Percentiles rank a stretch among this genome's conserved stretches.
These are phyloP conservation scores for Stropharia rugosoannulata DNA, from an alignment of 768 basidiomycete genomes.

Conservation along the genomic window DNA sequence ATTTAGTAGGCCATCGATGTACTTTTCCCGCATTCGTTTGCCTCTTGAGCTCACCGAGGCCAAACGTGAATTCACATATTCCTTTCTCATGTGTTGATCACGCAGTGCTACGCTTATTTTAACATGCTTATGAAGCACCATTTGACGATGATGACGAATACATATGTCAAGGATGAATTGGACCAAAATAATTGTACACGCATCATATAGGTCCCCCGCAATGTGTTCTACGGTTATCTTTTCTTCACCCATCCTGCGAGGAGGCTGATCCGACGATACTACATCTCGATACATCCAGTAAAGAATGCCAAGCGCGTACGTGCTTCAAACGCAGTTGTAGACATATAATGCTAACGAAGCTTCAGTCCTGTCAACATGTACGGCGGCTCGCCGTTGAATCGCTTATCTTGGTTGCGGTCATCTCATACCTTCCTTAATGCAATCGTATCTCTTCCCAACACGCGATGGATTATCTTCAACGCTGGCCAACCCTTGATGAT, in stretches of 20 bases:
- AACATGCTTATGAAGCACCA: background rate
- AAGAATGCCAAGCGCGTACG: conserved; percentile 22
- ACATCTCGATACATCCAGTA: background rate
- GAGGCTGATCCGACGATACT: background rate
- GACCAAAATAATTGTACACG: background rate
- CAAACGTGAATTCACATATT: too few relatives aligned
- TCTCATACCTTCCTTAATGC: conserved; percentile 77
- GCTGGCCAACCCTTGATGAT: conserved; percentile 65
- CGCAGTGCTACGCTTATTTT: too few relatives aligned
- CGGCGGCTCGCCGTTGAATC: conserved; percentile 72
- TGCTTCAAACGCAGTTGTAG: background rate
- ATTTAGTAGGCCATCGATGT: too few relatives aligned
- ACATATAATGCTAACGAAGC: background rate
- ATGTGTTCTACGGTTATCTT: background rate
- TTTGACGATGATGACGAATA: conserved; percentile 7
- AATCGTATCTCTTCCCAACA: conserved; percentile 53
- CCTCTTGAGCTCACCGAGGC: too few relatives aligned
- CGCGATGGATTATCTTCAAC: conserved; percentile 81
- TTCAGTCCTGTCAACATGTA: conserved; percentile 37
- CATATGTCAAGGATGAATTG: background rate
- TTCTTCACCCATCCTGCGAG: background rate
- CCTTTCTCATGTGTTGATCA: too few relatives aligned
- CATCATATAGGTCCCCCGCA: background rate
- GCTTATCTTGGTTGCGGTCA: conserved; percentile 77
- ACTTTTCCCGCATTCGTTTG: too few relatives aligned